A percentile compares a stretch with the other conserved stretches of the same genome.
Conservation (phyloP, 2,329 filamentous ascomycete genomes). For the Talaromyces sp. region DNA sequence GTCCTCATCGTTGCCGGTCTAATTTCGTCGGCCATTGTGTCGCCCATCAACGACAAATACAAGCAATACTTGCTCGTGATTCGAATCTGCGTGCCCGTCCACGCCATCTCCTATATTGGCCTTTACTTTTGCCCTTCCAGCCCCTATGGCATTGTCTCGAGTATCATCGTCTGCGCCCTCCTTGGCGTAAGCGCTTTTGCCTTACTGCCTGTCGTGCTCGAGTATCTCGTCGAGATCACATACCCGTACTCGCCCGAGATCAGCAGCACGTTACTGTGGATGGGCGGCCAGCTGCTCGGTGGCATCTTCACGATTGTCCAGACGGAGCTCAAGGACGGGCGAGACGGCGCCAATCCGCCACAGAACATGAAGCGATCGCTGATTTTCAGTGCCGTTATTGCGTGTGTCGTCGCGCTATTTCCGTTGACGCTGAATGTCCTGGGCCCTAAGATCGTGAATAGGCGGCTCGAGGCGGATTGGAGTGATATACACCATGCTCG, state of each 20-base stretch:
- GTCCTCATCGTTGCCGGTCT: conserved; percentile 86
- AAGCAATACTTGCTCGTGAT: conserved; percentile 72
- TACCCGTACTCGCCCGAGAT: conserved; percentile 84
- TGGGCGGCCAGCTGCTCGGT: conserved; percentile 77
- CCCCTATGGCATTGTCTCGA: conserved; percentile 42
- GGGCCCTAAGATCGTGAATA: conserved; percentile 46
- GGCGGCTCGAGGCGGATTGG: conserved; percentile 33
- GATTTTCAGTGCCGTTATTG: conserved; percentile 72
- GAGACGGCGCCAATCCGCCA: conserved; percentile 51
- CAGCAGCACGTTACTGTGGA: conserved; percentile 78
- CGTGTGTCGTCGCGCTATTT: conserved; percentile 59
- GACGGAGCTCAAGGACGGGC: conserved; percentile 59
- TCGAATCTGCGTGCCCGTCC: conserved; percentile 68
- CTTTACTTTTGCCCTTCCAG: conserved; percentile 77
- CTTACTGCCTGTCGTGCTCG: conserved; percentile 76
- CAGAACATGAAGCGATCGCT: conserved; percentile 69
- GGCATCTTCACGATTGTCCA: conserved; percentile 79
- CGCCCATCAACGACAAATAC: conserved; percentile 77
- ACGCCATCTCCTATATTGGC: conserved; percentile 66
- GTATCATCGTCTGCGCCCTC: conserved; percentile 69
- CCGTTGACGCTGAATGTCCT: conserved; percentile 67
- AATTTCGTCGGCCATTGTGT: conserved; percentile 66
- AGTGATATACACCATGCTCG: neutral
- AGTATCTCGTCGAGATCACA: conserved; percentile 81
- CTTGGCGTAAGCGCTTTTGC: conserved; percentile 76